Percentiles rank a stretch among this genome's conserved stretches.
These are phyloP conservation scores for Cryphonectria naterciae DNA, from an alignment of 2,329 filamentous ascomycete species.

Conservation along the genomic window DNA sequence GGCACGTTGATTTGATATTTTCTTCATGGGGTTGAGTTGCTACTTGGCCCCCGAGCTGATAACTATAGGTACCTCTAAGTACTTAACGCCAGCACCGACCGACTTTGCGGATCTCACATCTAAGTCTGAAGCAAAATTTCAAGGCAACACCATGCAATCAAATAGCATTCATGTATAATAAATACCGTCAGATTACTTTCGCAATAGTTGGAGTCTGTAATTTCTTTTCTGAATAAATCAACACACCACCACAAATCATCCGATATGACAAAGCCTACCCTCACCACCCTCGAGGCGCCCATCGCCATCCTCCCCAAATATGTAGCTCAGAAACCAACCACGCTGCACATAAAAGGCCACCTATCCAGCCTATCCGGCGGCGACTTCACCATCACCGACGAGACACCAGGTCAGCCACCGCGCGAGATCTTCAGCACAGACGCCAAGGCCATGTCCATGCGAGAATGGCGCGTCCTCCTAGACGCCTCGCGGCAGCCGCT, in stretches of 20 bases:
- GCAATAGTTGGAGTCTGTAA: background rate
- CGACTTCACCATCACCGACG: constrained; percentile 7
- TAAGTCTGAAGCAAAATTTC: background rate
- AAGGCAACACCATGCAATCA: background rate
- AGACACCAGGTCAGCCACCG: background rate
- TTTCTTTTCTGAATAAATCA: background rate
- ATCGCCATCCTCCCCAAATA: background rate
- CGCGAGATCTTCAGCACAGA: constrained; percentile 9
- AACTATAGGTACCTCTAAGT: background rate
- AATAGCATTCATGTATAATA: background rate
- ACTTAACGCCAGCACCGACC: background rate
- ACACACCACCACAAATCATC: background rate
- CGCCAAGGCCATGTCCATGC: background rate
- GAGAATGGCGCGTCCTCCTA: constrained; percentile 3
- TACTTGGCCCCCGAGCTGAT: background rate
- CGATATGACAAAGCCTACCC: background rate
- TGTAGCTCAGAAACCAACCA: constrained; percentile 7
- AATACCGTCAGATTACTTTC: background rate
- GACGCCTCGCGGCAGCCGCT: background rate
- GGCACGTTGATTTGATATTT: background rate
- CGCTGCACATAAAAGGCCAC: background rate
- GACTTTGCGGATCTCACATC: background rate
- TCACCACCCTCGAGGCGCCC: background rate
- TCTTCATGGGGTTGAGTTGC: background rate
- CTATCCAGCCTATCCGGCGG: background rate